Conservation (phyloP, 257 asterid genomes). For the Knoxia roxburghii region DNA sequence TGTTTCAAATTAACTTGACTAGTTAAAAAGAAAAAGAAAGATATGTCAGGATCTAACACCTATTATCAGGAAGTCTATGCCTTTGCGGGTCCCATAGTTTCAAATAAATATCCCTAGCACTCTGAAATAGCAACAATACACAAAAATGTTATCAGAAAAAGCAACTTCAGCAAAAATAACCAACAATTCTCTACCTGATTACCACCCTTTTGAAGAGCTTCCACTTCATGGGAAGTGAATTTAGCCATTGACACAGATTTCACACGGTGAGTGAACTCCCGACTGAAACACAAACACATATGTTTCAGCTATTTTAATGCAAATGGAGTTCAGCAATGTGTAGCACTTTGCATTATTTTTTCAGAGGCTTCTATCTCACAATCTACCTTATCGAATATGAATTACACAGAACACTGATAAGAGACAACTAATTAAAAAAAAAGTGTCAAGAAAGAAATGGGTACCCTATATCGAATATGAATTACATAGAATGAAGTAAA, state of each 20-base stretch:
- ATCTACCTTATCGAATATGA: neutral
- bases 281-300: constrained; percentile 48
- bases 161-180: neutral
- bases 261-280: constrained; percentile 98
- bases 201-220: constrained; percentile 92
- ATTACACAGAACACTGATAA: too few species aligned
- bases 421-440: neutral
- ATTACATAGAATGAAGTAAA: too few species aligned
- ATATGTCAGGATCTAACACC: constrained; percentile 37
- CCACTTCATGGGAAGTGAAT: constrained; percentile 88
- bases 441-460: neutral
- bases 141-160: constrained; percentile 5
- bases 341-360: neutral
- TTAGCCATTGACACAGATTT: constrained; percentile 97
- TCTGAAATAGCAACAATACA: constrained; percentile 41
- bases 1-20: neutral
- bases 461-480: neutral
- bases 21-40: neutral
- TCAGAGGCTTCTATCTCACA: neutral
- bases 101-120: constrained; percentile 81
- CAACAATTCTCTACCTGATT: constrained; percentile 62
- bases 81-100: constrained; percentile 69
- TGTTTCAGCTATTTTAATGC: neutral
- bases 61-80: constrained; percentile 68
- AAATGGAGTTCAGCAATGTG: neutral